Evolutionary conservation across 345 rosid species (phyloP).

Genomic region (Populus deltoides): DNA sequence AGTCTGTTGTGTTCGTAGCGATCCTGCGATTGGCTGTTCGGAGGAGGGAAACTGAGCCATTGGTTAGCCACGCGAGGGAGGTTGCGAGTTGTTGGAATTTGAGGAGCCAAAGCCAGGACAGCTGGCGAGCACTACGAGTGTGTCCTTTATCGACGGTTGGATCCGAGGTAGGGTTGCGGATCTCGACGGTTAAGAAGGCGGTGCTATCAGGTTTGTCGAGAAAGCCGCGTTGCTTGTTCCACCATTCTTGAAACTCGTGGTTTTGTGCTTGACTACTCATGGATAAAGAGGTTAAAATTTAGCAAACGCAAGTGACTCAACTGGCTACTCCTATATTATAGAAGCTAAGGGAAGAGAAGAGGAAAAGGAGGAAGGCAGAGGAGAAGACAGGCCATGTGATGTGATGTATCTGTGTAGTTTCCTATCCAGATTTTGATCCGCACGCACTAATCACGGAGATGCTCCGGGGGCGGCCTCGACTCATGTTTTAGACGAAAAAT

Average conservation of each 20-base stretch:
- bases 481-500: no score
- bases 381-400: conserved; percentile 3
- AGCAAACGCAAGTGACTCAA: neutral
- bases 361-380: neutral
- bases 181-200: conserved; percentile 50
- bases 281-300: neutral
- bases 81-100: conserved; percentile 60
- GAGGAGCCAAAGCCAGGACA: conserved; percentile 61
- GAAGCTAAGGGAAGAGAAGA: neutral
- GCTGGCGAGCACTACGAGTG: conserved; percentile 70
- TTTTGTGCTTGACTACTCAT: conserved; percentile 39
- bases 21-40: conserved; percentile 81
- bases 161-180: conserved; percentile 41
- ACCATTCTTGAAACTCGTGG: conserved; percentile 73
- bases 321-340: no score
- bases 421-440: neutral
- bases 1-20: conserved; percentile 25
- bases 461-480: no score
- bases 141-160: conserved; percentile 48
- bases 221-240: conserved; percentile 76
- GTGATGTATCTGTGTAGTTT: neutral
- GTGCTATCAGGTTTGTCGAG: conserved; percentile 23
- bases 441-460: conserved; percentile 7
- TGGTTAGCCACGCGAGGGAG: conserved; percentile 53
- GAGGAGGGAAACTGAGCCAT: conserved; percentile 41